These are phyloP conservation scores for Arthrobotrys megalospora DNA, from an alignment of 2,329 filamentous ascomycete genomes.

Conservation along the genomic window DNA sequence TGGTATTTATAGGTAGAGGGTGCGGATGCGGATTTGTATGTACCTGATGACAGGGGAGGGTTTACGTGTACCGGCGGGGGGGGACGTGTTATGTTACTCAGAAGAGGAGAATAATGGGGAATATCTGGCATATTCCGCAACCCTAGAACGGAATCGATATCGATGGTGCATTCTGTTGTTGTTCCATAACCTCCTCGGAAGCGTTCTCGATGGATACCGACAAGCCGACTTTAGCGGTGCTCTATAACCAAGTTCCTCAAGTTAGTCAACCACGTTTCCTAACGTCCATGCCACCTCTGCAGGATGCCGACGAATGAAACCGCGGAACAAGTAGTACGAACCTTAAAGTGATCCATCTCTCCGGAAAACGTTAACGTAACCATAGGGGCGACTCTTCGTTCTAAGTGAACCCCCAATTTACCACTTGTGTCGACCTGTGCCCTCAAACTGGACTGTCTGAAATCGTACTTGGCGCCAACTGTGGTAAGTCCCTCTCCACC, in stretches of 20 bases:
- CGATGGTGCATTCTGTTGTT: constrained; percentile 74
- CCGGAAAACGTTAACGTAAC: constrained; percentile 95
- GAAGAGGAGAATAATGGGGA: constrained; percentile 63
- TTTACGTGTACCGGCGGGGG: constrained; percentile 28
- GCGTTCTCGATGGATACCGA: constrained; percentile 91
- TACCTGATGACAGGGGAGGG: constrained; percentile 66
- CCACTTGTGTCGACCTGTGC: constrained; percentile 96
- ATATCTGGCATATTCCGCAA: constrained; percentile 14
- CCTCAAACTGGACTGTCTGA: constrained; percentile 93
- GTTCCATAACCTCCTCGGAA: constrained; percentile 87
- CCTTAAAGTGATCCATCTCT: constrained; percentile 95
- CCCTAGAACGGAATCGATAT: constrained; percentile 60
- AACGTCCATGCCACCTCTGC: constrained; percentile 12
- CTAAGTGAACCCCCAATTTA: constrained; percentile 90
- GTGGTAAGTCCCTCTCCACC: constrained; percentile 91
- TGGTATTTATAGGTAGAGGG: constrained; percentile 44
- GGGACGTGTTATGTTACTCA: constrained; percentile 66
- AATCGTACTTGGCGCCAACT: constrained; percentile 97
- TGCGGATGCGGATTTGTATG: constrained; percentile 35
- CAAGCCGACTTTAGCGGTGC: constrained; percentile 93
- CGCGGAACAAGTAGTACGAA: constrained; percentile 71
- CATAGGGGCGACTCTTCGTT: constrained; percentile 94
- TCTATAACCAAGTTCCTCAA: constrained; percentile 71
- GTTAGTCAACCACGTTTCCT: constrained; percentile 51
- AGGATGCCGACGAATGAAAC: constrained; percentile 43